These are phyloP conservation scores for Arabidopsis arenosa DNA, from an alignment of 345 rosid genomes.

Conservation along the genomic window DNA sequence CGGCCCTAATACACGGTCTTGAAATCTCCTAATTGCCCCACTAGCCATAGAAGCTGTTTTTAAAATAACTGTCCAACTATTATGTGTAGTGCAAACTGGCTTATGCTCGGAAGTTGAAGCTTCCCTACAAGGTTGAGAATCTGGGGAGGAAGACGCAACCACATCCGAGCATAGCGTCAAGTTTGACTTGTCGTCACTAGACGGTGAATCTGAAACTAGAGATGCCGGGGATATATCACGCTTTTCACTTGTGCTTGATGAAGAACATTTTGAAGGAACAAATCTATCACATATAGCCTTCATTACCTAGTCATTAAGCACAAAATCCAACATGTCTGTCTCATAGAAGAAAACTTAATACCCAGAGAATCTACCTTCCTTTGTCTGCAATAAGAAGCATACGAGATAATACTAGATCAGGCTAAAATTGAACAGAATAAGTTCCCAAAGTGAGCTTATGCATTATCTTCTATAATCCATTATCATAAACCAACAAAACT, in stretches of 20 bases:
- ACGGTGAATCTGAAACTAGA: constrained; percentile 55
- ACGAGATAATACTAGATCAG: neutral
- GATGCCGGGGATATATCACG: constrained; percentile 51
- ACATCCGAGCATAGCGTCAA: constrained; percentile 56
- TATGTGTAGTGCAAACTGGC: constrained; percentile 46
- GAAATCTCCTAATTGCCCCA: constrained; percentile 91
- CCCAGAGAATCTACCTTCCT: constrained; percentile 25
- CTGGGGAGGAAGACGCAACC: constrained; percentile 63
- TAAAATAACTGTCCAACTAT: constrained; percentile 74
- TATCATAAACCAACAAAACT: too few species aligned
- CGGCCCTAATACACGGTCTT: constrained; percentile 80
- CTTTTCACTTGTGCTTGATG: constrained; percentile 49
- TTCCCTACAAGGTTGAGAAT: constrained; percentile 55
- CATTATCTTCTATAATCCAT: neutral
- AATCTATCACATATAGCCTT: constrained; percentile 69
- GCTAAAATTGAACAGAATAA: neutral
- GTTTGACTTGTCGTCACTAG: constrained; percentile 48
- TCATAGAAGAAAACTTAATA: constrained; percentile 26
- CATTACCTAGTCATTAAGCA: constrained; percentile 55
- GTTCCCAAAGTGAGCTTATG: neutral
- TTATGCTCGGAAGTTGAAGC: constrained; percentile 52
- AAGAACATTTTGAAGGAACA: constrained; percentile 55
- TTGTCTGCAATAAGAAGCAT: constrained; percentile 39
- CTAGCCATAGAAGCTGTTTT: constrained; percentile 66
- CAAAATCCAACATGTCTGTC: constrained; percentile 30